Percentiles rank a stretch among this genome's conserved stretches.
Evolutionary conservation across 768 basidiomycete species (phyloP).

Genomic region (Psilocybe sp.): DNA sequence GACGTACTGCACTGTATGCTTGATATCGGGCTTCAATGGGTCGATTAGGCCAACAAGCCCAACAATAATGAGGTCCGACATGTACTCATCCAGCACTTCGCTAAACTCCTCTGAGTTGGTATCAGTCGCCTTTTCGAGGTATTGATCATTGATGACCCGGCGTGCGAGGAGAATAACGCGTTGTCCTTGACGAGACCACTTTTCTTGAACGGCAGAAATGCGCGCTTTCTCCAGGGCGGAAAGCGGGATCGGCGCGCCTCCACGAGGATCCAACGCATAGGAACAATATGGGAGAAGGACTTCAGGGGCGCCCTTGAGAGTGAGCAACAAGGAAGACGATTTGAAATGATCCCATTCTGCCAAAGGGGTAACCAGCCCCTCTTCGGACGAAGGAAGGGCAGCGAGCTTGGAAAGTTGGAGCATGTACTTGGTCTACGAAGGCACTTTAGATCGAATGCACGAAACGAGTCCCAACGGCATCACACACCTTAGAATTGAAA

Average conservation of each 20-base stretch:
- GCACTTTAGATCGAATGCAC: neutral
- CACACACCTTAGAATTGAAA: constrained; percentile 36
- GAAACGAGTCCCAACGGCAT: neutral
- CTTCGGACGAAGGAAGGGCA: constrained; percentile 2
- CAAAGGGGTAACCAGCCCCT: constrained; percentile 18
- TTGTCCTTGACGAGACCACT: constrained; percentile 51
- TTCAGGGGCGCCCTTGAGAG: constrained; percentile 44
- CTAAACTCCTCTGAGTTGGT: constrained; percentile 35
- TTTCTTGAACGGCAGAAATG: constrained; percentile 38
- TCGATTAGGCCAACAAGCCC: constrained; percentile 62
- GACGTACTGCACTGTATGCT: constrained; percentile 39
- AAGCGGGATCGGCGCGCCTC: constrained; percentile 31
- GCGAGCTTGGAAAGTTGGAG: constrained; percentile 36
- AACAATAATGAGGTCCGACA: constrained; percentile 47
- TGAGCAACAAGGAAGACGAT: constrained; percentile 16
- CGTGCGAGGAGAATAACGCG: constrained; percentile 62
- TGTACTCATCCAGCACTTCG: constrained; percentile 38
- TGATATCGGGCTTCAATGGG: constrained; percentile 54
- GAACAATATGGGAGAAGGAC: constrained; percentile 40
- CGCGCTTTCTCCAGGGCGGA: constrained; percentile 20
- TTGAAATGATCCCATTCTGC: constrained; percentile 22
- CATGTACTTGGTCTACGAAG: constrained; percentile 49
- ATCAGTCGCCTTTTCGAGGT: constrained; percentile 27
- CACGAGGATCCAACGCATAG: constrained; percentile 33
- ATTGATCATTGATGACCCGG: constrained; percentile 31